Percentiles rank a stretch among this genome's conserved stretches.
phyloP scores from a whole-genome alignment of 345 rosid species.

The Brassica incana region DNA sequence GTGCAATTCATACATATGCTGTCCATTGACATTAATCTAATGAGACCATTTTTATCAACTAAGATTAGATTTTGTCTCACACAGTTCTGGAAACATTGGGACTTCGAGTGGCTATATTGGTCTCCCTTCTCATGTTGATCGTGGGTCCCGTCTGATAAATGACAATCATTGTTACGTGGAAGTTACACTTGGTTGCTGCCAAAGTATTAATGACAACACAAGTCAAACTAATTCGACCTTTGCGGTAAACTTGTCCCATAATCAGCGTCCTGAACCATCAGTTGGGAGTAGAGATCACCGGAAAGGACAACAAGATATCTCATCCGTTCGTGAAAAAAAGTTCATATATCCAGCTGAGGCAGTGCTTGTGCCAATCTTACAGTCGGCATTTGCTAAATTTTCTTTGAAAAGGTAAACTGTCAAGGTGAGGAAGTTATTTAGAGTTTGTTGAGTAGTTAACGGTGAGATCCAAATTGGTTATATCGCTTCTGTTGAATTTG shows the following conservation, averaged over 20 bases:
- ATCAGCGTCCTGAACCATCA: constrained; percentile 60
- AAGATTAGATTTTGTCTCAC: constrained; percentile 28
- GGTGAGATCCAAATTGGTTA: constrained; percentile 27
- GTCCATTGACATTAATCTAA: constrained; percentile 5
- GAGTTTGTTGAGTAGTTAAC: constrained; percentile 11
- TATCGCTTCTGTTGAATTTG: constrained; percentile 6
- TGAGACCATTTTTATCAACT: constrained; percentile 19
- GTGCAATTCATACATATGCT: constrained; percentile 39
- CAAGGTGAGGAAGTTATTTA: constrained; percentile 21
- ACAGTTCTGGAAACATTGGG: constrained; percentile 63
- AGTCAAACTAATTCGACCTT: constrained; percentile 45
- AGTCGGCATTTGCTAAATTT: constrained; percentile 76
- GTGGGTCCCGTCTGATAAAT: constrained; percentile 63
- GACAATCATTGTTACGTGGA: constrained; percentile 76
- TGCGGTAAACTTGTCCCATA: constrained; percentile 53
- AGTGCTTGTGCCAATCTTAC: constrained; percentile 86
- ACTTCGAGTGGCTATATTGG: constrained; percentile 63
- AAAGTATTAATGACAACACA: constrained; percentile 48
- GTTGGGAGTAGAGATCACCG: constrained; percentile 58
- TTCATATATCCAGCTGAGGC: constrained; percentile 91
- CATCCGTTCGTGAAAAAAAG: constrained; percentile 54
- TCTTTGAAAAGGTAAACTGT: constrained; percentile 76
- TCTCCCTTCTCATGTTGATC: constrained; percentile 64
- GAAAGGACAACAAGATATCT: constrained; percentile 49
- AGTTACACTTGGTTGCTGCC: constrained; percentile 80